phyloP scores from a whole-genome alignment of 441 rosid species.

The Jatropha multifida region DNA sequence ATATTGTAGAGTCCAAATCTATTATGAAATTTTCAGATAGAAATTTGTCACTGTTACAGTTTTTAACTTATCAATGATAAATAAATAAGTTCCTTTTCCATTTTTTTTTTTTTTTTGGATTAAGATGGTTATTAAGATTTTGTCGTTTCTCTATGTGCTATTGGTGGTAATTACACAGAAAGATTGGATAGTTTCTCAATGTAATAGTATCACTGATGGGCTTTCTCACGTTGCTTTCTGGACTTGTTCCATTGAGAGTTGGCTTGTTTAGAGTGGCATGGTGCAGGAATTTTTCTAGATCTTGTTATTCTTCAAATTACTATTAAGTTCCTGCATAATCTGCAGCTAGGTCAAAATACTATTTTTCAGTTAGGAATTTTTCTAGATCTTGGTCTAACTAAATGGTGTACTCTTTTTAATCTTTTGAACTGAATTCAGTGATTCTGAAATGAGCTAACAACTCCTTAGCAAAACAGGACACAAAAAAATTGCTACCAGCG shows the following conservation, averaged over 20 bases:
- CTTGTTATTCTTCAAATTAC: background rate
- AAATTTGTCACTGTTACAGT: background rate
- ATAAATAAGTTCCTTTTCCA: background rate
- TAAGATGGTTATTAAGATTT: background rate
- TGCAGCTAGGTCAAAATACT: slow-evolving; percentile 9
- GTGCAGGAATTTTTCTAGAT: background rate
- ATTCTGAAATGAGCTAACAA: slow-evolving; percentile 14
- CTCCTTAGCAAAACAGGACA: slow-evolving; percentile 49
- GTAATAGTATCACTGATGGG: background rate
- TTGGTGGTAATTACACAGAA: background rate
- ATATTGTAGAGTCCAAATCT: too few relatives aligned
- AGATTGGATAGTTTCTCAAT: background rate
- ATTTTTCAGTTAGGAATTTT: too few relatives aligned
- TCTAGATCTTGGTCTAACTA: background rate
- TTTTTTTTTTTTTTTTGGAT: too few relatives aligned
- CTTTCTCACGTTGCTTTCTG: background rate
- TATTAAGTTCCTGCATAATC: background rate
- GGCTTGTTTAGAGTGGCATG: background rate
- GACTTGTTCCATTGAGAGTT: background rate
- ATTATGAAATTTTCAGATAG: background rate
- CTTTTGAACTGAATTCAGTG: background rate
- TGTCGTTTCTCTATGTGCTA: background rate
- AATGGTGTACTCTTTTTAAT: background rate
- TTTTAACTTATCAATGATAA: background rate
- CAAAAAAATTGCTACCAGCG: slow-evolving; percentile 52